phyloP scores from a whole-genome alignment of 208 protist species.

The Leishmania turanica region DNA sequence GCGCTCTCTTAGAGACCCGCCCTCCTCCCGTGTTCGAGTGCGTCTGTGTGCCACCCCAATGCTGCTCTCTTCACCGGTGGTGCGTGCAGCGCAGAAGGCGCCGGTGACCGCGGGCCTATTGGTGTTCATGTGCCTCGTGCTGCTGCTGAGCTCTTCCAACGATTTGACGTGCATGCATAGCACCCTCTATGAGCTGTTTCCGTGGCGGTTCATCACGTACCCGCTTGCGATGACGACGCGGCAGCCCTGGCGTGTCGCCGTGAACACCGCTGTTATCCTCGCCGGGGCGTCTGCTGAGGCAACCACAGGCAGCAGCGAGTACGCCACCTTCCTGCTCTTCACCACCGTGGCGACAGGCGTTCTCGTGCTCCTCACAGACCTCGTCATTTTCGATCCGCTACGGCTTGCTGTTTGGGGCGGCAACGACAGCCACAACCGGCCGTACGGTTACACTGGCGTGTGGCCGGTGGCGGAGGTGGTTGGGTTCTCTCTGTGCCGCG shows the following conservation, averaged over 20 bases:
- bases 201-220: conserved; percentile 27
- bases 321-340: conserved; percentile 30
- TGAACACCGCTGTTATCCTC: conserved; percentile 25
- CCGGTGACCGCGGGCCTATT: conserved; percentile 9
- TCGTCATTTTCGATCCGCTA: neutral
- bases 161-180: conserved; percentile 6
- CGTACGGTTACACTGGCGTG: conserved; percentile 35
- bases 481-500: conserved; percentile 27
- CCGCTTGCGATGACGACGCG: conserved; percentile 6
- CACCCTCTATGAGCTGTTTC: neutral
- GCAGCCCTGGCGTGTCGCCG: conserved; percentile 13
- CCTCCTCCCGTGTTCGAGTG: neutral
- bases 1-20: neutral
- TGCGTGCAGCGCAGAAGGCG: conserved; percentile 5
- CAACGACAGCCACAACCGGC: neutral
- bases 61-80: neutral
- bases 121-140: neutral
- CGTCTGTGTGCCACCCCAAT: neutral
- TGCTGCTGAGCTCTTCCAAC: neutral
- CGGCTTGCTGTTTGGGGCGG: neutral
- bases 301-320: conserved; percentile 24
- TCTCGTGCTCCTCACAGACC: conserved; percentile 28
- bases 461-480: conserved; percentile 43
- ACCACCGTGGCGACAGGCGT: conserved; percentile 23
- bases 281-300: conserved; percentile 37